Evolutionary conservation across 2,329 filamentous ascomycete genomes (phyloP), one percentile per base, ranked within the genome.

Genomic region (Fusarium austroafricanum): DNA sequence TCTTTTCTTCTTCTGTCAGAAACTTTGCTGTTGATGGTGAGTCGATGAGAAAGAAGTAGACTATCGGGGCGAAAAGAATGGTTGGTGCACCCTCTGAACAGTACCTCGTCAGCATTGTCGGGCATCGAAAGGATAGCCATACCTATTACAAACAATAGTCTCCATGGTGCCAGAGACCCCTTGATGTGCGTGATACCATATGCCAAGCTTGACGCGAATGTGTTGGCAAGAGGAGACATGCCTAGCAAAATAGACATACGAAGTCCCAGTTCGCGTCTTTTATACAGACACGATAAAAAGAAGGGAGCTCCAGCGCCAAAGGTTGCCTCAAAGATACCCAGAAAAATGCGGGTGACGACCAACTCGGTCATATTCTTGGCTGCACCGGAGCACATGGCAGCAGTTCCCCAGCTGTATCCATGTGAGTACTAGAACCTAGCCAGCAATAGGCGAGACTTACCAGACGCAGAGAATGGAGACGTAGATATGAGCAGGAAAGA

Each of bases 271-370:
- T 72, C 70, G 3, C 66, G 39, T 0, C 70, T 40, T 1, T 56
- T 56, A 1, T 71, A 72, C 0, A 72, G 10, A 14, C 56, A 57
- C 0, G 70, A 72, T 0, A 72, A 14, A 35, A 70, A 72, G 17
- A 66, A 72, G 0, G 70, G 70, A 2, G 70, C 70, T 0, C 70
- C 70, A 0, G 70, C 67, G 1, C 70, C 70, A 39, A 72, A 72
- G 0, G 70, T 59, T 1, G 70, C 70, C 26, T 72, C 70, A 0
- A 72, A 71, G 0, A 72, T 49, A 0, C 70, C 70, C 0, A 72
- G 31, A 7, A 69, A 47, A 1, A 55, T 39, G 0, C 69, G 56
- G 0, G 57, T 65, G 0, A 46, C 57, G 3, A 70, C 58, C 17
- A 70, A 37, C 2, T 68, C 47, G 0, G 50, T 18, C 37, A 72